Evolutionary conservation across 768 basidiomycete species (phyloP), one percentile per base, ranked within the genome.

Genomic region (Kondoa subrosea): DNA sequence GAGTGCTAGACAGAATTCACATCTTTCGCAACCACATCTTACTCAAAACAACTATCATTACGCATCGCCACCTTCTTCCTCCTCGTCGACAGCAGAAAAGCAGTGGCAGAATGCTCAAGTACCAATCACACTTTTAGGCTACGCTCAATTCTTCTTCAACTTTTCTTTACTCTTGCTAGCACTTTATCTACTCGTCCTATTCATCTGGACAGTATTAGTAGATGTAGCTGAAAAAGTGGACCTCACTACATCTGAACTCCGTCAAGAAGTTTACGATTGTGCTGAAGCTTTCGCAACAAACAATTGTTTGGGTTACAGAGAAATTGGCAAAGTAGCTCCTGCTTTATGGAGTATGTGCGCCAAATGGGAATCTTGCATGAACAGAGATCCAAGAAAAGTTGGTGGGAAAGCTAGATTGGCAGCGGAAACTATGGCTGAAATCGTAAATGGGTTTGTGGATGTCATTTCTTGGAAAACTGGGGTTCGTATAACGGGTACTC

Each of bases 391-490:
- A 66, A 85, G 85, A 25, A 85, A 86, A 56, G 84, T 92, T 56
- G 90, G 90, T 1, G 40, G 40, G 40, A 87, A 90, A 68, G 89
- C 91, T 68, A 85, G 84, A 73, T 87, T 99, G 71, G 85, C 88
- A 57, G 91, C 92, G 67, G 91, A 96, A 80, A 84, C 95, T 67
- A 86, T 97, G 77, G 93, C 90, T 65, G 92, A 95, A 75, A 87
- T 96, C 57, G 85, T 96, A 70, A 95, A 96, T 76, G 85, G 89
- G 0, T 99, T 99, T 75, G 88, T 97, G 16, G 93, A 99, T 75
- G 87, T 88, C 62, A 92, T 99, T 78, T 91, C 87, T 76, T 96
- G 91, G 90, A 95, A 92, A 79, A 91, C 91, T 15, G 79, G 96
- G 77, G 93, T 89, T 70, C 77, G 87, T 65, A 25, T 32, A 29